Evolutionary conservation across 345 rosid genomes (phyloP).

Genomic region (Trapa incisa): DNA sequence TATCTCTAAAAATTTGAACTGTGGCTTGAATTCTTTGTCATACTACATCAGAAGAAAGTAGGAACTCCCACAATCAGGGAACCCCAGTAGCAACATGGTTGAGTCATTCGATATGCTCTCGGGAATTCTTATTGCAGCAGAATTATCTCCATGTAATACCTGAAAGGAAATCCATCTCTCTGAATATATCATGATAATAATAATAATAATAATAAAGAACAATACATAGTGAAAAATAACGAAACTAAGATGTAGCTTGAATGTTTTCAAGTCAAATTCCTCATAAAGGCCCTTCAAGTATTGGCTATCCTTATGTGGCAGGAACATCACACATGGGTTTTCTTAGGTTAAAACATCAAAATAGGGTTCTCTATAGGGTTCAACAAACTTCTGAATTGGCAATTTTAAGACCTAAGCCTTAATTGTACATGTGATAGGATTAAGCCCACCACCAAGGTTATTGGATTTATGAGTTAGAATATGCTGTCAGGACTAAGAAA

Average conservation of each 20-base stretch:
- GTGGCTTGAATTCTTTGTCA: constrained; percentile 83
- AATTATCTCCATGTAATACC: constrained; percentile 66
- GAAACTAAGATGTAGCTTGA: neutral
- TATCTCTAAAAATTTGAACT: constrained; percentile 66
- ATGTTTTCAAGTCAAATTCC: neutral
- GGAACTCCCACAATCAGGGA: constrained; percentile 78
- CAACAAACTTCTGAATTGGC: neutral
- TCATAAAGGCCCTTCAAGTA: neutral
- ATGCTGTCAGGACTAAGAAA: too few species aligned
- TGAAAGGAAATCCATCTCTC: constrained; percentile 24
- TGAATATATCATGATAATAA: neutral
- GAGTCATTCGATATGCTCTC: constrained; percentile 50
- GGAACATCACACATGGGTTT: neutral
- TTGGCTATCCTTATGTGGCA: neutral
- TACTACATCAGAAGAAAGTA: constrained; percentile 79
- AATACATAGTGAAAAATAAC: neutral
- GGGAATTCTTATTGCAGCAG: constrained; percentile 58
- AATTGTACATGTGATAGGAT: neutral
- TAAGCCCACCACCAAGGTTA: too few species aligned
- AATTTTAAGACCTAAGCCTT: neutral
- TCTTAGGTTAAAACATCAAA: neutral
- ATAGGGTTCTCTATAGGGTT: neutral
- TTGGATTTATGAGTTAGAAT: too few species aligned
- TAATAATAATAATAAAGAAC: too few species aligned
- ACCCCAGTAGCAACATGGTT: constrained; percentile 62